Percentiles rank a stretch among this genome's conserved stretches.
phyloP scores from a whole-genome alignment of 1,139 yeast species.

The Meyerozyma guilliermondii region DNA sequence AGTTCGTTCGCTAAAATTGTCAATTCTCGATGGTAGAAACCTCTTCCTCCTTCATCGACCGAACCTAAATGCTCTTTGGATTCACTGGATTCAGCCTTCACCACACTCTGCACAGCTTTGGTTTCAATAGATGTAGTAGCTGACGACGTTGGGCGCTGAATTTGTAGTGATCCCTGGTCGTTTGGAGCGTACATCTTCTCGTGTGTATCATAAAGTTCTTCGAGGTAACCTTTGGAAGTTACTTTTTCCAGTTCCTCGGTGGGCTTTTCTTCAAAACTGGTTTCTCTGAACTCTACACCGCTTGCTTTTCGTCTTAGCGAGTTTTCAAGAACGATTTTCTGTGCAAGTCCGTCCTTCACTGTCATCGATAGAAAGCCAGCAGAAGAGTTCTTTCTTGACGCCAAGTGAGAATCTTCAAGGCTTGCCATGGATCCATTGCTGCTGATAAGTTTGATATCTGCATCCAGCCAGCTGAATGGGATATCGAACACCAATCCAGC shows the following conservation, averaged over 20 bases:
- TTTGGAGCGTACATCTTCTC: slow-evolving; percentile 24
- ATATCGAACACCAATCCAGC: neutral
- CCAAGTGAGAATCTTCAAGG: neutral
- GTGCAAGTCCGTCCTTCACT: slow-evolving; percentile 1
- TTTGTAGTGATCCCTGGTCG: slow-evolving; percentile 6
- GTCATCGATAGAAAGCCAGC: slow-evolving; percentile 2
- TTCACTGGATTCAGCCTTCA: neutral
- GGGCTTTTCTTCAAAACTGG: neutral
- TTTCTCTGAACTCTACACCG: neutral
- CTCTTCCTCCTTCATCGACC: slow-evolving; percentile 16
- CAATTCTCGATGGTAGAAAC: slow-evolving; percentile 54
- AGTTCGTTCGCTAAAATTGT: slow-evolving; percentile 56
- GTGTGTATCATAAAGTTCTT: slow-evolving; percentile 28
- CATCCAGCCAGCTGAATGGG: slow-evolving; percentile 2
- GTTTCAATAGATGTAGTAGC: slow-evolving; percentile 24
- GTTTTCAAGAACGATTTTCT: neutral
- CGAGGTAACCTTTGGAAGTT: slow-evolving; percentile 16
- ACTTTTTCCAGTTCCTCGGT: slow-evolving; percentile 2
- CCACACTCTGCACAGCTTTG: slow-evolving; percentile 14
- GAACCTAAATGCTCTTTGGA: slow-evolving; percentile 1
- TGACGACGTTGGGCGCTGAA: slow-evolving; percentile 16
- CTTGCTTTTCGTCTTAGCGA: neutral
- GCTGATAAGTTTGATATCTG: neutral
- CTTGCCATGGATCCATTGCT: neutral
- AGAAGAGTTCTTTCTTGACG: slow-evolving; percentile 3